A percentile compares a stretch with the other conserved stretches of the same genome.
Evolutionary conservation across 2,329 filamentous ascomycete genomes (phyloP).

Genomic region (Fusarium sp.): DNA sequence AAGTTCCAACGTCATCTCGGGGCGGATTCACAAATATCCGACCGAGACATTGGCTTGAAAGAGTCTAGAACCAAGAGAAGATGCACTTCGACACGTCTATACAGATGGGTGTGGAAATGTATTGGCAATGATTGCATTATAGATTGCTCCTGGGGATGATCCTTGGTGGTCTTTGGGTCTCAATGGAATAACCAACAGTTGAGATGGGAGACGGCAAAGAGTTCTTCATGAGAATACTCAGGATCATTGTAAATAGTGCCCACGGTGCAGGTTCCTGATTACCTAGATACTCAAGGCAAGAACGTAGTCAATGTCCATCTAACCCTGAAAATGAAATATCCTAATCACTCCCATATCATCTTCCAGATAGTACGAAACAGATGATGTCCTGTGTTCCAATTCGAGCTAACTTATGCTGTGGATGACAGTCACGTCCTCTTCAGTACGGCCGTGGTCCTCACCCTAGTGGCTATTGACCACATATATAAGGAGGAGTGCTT

Average conservation of each 20-base stretch:
- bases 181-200: neutral
- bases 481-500: neutral
- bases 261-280: neutral
- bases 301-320: neutral
- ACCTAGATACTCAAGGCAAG: neutral
- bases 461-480: neutral
- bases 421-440: neutral
- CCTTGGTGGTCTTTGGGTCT: neutral
- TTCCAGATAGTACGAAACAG: neutral
- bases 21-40: slow-evolving; percentile 41
- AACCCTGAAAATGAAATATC: neutral
- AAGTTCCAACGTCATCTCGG: slow-evolving; percentile 42
- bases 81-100: neutral
- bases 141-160: neutral
- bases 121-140: neutral
- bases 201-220: neutral
- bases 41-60: neutral
- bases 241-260: neutral
- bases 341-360: neutral
- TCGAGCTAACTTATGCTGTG: neutral
- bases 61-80: neutral
- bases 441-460: too few species aligned
- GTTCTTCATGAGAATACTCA: neutral
- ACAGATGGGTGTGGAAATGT: neutral
- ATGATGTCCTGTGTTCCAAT: neutral